Percentiles rank a stretch among this genome's conserved stretches.
Conservation (phyloP, 176 grass and related monocot species). For the Luzula sylvatica region DNA sequence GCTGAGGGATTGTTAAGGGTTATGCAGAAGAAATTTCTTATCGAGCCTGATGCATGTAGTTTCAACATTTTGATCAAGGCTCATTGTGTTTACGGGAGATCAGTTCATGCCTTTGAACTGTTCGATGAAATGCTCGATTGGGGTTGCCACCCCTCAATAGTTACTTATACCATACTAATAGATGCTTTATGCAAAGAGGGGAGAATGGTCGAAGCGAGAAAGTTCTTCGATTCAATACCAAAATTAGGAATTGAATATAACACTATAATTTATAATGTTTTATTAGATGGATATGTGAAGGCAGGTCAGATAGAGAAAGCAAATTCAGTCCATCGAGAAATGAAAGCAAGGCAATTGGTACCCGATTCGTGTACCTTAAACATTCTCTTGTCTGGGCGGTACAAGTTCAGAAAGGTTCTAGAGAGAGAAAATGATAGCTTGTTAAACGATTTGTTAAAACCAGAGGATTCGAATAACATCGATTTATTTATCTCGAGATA, state of each 20-base stretch:
- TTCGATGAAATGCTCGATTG: constrained; percentile 42
- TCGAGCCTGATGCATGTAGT: constrained; percentile 44
- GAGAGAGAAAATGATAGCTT: constrained; percentile 6
- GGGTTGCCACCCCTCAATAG: constrained; percentile 25
- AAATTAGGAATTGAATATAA: constrained; percentile 40
- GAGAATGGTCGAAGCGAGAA: constrained; percentile 57
- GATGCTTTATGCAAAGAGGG: constrained; percentile 42
- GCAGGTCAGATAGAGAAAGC: constrained; percentile 52
- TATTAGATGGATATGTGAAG: constrained; percentile 84
- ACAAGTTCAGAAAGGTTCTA: constrained; percentile 48
- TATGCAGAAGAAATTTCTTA: constrained; percentile 37
- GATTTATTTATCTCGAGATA: constrained; percentile 55
- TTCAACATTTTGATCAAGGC: constrained; percentile 92
- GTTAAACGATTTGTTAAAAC: constrained; percentile 31
- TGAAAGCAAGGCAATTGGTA: constrained; percentile 47
- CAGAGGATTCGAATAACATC: constrained; percentile 20
- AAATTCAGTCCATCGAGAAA: constrained; percentile 34
- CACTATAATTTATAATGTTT: constrained; percentile 70
- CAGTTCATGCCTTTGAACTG: constrained; percentile 47
- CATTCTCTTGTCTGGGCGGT: constrained; percentile 53
- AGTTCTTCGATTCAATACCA: constrained; percentile 46
- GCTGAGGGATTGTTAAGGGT: constrained; percentile 30
- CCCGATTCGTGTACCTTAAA: constrained; percentile 85
- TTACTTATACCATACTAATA: constrained; percentile 83
- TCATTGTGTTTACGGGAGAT: constrained; percentile 37